These are phyloP conservation scores for Neurospora sp. DNA, from an alignment of 495 filamentous ascomycete genomes.

Conservation along the genomic window DNA sequence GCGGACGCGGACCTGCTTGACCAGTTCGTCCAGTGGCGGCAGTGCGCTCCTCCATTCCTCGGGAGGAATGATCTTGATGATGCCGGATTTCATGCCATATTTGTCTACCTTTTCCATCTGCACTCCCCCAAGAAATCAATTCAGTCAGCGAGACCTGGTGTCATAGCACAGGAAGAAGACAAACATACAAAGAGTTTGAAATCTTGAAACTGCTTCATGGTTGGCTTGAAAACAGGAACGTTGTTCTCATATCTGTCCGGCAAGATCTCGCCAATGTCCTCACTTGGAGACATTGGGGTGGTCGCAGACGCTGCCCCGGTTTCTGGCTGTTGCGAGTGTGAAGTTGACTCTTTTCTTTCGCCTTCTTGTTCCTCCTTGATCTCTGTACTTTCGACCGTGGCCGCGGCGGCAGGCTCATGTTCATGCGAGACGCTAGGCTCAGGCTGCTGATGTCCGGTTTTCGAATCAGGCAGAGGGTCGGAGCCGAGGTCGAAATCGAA, in stretches of 20 bases:
- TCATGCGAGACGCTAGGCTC: neutral
- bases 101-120: conserved; percentile 74
- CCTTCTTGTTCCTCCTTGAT: conserved; percentile 27
- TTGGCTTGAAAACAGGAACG: conserved; percentile 91
- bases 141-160: neutral
- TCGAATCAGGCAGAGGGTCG: conserved; percentile 4
- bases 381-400: conserved; percentile 18
- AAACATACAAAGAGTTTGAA: conserved; percentile 68
- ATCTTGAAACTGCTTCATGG: conserved; percentile 85
- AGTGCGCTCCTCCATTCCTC: conserved; percentile 84
- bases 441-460: neutral
- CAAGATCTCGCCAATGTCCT: conserved; percentile 60
- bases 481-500: conserved; percentile 4
- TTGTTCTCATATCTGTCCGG: conserved; percentile 87
- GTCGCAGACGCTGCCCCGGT: neutral
- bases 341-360: neutral
- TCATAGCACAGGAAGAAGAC: neutral
- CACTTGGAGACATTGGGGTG: conserved; percentile 7
- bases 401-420: conserved; percentile 9
- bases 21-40: conserved; percentile 66
- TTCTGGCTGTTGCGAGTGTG: neutral
- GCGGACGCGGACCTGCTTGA: conserved; percentile 87
- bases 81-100: conserved; percentile 95
- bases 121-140: conserved; percentile 1
- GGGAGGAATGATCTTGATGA: conserved; percentile 90